Base-by-base conservation (phyloP, 345 rosid species). In the Sonneratia caseolaris region DNA sequence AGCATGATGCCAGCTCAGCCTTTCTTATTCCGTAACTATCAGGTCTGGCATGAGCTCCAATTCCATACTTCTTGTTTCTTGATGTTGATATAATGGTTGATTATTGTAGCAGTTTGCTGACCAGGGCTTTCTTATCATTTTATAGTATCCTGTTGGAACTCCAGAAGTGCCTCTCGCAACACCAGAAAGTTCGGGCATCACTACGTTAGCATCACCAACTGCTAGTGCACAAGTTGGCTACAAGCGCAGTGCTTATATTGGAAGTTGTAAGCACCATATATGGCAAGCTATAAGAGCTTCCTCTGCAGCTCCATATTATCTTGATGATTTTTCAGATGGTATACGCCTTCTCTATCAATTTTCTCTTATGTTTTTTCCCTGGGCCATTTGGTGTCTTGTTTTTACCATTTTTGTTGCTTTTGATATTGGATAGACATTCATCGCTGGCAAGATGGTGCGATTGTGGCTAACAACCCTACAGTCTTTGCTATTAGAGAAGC, bases 251-350 rank as follows among this genome's bases (percentile, higher is more conserved):
- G 99, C 98, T 76, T 95, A 89, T 82, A 87, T 92, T 76, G 97
- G 99, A 74, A 95, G 98, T 74, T 95, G 97, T 77, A 95, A 89
- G 85, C 98, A 95, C 83, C 89, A 86, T 65, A 75, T 90, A 73
- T 95, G 99, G 99, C 87, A 92, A 81, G 99, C 98, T n/a, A 95
- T 95, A 78, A 88, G 98, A 79, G 99, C 99, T 59, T 95, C 99
- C 65, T 95, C 99, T 75, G 99, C 99, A 43, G 98, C 97, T 76
- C 99, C 99, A 21, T 95, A 95, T 83, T 95, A 95, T 86, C 98
- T 95, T 68, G 98, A 95, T 86, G 99, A 95, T 79, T 95, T 83
- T 82, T 95, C 98, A 3, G 90, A 87, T 69, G 98, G 99, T 95
- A 89, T 38, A 49, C 65, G 10, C 69, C 47, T 64, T 21, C 14